Conservation (phyloP, 768 basidiomycete genomes). For the Russula olivacea region DNA sequence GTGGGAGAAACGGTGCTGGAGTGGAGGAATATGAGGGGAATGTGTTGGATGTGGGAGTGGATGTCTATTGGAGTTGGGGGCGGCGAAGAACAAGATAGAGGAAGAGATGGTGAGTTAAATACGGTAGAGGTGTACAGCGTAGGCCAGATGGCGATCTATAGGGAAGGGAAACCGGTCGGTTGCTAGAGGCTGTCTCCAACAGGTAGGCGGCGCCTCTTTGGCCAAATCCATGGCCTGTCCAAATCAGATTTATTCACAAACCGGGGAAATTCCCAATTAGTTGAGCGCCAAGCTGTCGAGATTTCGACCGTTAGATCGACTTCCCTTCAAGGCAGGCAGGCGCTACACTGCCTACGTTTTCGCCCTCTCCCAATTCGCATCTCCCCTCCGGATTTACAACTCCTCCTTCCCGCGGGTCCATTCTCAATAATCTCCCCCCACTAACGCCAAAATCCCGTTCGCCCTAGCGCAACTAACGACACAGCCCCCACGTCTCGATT, state of each 20-base stretch:
- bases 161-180: background rate
- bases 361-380: background rate
- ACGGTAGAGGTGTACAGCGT: background rate
- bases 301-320: background rate
- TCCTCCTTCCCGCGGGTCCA: background rate
- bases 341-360: background rate
- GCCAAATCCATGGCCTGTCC: background rate
- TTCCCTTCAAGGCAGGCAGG: background rate
- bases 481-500: background rate
- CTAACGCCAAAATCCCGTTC: background rate
- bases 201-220: background rate
- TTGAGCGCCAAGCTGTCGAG: background rate
- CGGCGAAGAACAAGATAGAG: background rate
- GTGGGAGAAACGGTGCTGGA: background rate
- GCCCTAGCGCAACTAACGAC: background rate
- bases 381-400: background rate
- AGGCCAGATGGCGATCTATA: background rate
- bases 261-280: background rate
- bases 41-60: background rate
- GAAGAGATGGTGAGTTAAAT: constrained; percentile 12
- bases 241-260: background rate
- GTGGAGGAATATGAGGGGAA: background rate
- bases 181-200: background rate
- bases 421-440: background rate
- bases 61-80: background rate